Conservation (phyloP, 139 green algal genomes). For the Chlorella vulgaris region DNA sequence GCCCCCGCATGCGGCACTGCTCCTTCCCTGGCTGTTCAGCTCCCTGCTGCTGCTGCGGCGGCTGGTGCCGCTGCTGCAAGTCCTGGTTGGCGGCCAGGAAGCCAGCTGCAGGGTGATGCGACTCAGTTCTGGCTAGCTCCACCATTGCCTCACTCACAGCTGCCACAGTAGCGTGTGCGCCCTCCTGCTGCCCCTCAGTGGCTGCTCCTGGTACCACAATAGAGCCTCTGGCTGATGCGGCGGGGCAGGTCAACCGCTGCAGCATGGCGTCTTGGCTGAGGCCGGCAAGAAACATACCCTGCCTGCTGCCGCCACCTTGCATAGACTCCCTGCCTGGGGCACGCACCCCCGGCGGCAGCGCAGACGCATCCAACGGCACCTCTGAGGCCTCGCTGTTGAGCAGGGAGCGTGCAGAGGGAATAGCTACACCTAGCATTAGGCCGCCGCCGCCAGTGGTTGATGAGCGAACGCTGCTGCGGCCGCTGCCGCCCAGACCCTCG, state of each 20-base stretch:
- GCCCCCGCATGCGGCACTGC: neutral
- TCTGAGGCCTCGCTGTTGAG: neutral
- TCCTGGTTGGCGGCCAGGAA: neutral
- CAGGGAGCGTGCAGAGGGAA: neutral
- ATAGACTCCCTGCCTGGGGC: neutral
- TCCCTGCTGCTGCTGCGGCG: neutral
- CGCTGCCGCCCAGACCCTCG: neutral
- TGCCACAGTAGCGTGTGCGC: too few species aligned
- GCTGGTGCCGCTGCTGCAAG: neutral
- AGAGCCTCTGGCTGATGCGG: too few species aligned
- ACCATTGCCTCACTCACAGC: too few species aligned
- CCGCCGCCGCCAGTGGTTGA: constrained; percentile 1
- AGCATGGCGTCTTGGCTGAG: too few species aligned
- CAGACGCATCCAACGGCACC: neutral
- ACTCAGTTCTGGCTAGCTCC: too few species aligned
- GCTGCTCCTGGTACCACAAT: too few species aligned
- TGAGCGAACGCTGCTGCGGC: neutral
- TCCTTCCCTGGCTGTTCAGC: too few species aligned
- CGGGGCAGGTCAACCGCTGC: too few species aligned
- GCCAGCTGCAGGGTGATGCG: neutral
- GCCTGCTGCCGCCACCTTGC: neutral
- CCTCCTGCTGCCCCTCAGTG: too few species aligned
- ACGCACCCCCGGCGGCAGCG: neutral
- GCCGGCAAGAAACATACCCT: too few species aligned
- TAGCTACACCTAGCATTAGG: neutral